Evolutionary conservation across 1,139 yeast species (phyloP).

Genomic region (Taphrina wiesneri): DNA sequence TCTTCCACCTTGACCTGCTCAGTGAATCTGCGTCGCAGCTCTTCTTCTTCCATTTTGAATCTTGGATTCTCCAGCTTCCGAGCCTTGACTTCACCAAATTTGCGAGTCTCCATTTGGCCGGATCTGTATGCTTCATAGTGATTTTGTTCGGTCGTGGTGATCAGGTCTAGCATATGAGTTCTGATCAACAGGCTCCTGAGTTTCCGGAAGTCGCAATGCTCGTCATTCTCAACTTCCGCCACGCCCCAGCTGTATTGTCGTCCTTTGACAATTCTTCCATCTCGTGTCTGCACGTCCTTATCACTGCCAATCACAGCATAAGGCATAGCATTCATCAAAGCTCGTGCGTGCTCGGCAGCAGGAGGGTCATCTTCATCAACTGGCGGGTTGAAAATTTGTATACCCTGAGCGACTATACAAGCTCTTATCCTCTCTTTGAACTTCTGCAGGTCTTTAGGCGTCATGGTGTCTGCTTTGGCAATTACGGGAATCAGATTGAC

Average conservation of each 20-base stretch:
- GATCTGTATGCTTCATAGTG: conserved; percentile 90
- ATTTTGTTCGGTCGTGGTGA: conserved; percentile 82
- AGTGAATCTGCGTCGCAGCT: conserved; percentile 91
- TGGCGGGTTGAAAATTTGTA: conserved; percentile 87
- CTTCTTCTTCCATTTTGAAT: conserved; percentile 94
- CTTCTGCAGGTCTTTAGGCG: conserved; percentile 73
- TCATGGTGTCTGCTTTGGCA: conserved; percentile 91
- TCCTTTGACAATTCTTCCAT: conserved; percentile 78
- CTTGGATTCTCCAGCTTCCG: conserved; percentile 68
- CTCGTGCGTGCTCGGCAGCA: conserved; percentile 39
- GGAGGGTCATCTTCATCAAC: conserved; percentile 42
- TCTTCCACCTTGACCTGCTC: conserved; percentile 98
- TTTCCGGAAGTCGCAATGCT: conserved; percentile 92
- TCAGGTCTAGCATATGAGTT: conserved; percentile 89
- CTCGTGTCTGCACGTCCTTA: conserved; percentile 72
- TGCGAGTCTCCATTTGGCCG: conserved; percentile 69
- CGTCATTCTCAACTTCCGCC: conserved; percentile 94
- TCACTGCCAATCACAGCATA: conserved; percentile 92
- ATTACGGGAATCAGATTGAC: conserved; percentile 93
- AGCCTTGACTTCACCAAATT: conserved; percentile 52
- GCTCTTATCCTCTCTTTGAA: conserved; percentile 88
- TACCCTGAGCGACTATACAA: conserved; percentile 87
- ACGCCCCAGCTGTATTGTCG: conserved; percentile 98
- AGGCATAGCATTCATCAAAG: conserved; percentile 64
- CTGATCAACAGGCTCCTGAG: conserved; percentile 83